These are phyloP conservation scores for Ceratocystiopsis minuta DNA, from an alignment of 2,329 filamentous ascomycete genomes.

Conservation along the genomic window DNA sequence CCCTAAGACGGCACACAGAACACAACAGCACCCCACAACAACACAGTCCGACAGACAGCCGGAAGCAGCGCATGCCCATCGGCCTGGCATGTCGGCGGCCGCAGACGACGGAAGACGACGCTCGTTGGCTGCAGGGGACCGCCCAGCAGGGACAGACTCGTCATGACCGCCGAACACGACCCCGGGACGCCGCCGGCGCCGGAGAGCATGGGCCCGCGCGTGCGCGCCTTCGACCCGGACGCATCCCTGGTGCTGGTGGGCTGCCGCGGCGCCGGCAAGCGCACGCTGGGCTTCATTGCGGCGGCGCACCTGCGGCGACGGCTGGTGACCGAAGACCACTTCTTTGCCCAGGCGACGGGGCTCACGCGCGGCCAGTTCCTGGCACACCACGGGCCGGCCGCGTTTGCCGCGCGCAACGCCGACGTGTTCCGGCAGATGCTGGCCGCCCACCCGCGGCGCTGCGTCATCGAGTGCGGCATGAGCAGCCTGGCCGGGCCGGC, in stretches of 20 bases:
- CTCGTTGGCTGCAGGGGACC: no score
- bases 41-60: no score
- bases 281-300: constrained; percentile 53
- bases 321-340: constrained; percentile 49
- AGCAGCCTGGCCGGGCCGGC: constrained; percentile 36
- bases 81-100: no score
- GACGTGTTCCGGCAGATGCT: constrained; percentile 45
- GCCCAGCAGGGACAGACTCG: no score
- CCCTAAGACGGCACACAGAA: no score
- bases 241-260: constrained; percentile 55
- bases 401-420: constrained; percentile 43
- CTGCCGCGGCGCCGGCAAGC: constrained; percentile 53
- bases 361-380: constrained; percentile 41
- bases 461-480: constrained; percentile 52
- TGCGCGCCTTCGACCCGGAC: constrained; percentile 32
- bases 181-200: constrained; percentile 9
- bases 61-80: no score
- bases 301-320: constrained; percentile 48
- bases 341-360: constrained; percentile 47
- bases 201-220: background rate
- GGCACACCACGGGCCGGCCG: constrained; percentile 38
- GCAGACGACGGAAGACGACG: no score
- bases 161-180: no score
- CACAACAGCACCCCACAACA: no score
- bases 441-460: constrained; percentile 36